Evolutionary conservation across 345 rosid species (phyloP), one percentile per base, ranked within the genome.

Genomic region (Salix arbutifolia): DNA sequence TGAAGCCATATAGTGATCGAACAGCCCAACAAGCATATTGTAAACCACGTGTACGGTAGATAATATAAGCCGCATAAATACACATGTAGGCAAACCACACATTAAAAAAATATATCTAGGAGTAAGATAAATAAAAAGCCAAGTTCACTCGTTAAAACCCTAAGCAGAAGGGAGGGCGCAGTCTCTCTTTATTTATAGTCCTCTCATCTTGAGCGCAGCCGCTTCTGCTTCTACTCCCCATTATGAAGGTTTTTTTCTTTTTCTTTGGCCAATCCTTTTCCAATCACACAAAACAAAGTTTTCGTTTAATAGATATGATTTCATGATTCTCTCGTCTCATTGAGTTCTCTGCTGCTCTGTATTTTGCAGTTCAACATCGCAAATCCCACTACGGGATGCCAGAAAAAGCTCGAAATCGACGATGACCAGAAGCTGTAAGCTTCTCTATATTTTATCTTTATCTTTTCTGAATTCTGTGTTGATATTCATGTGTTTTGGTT

Each of bases 391-490:
- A 72, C 69, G 72, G 81, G 81, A 66, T 78, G 81, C 81, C 81
- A 72, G 23, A 78, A 78, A 76, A 78, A 78, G 81, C 81, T 78
- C 13, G 81, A 78, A 72, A 78, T 78, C 60, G 81, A 78, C 69
- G 81, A 78, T 72, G 73, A 78, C 68, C 81, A 78, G 67, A 72
- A 78, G 61, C 81, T 78, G 81, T 78, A 67, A 67, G 25, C 31
- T 6, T 35, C 28, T 38, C 9, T 21, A n/a, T 8, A 40, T 2
- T 58, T 38, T 67, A 21, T 38, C 14, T 30, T 11, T 12, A 35
- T 9, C 14, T 37, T 66, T 35, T 35, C 2, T 33, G 11, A 21
- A 21, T 18, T 30, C 12, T 19, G 13, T 19, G 13, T 9, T 11
- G 12, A 18, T 37, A 18, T 37, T 7, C 37, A 65, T 33, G 26